Conservation (phyloP, 2,329 filamentous ascomycete genomes). For the Hypoxylon sp. region DNA sequence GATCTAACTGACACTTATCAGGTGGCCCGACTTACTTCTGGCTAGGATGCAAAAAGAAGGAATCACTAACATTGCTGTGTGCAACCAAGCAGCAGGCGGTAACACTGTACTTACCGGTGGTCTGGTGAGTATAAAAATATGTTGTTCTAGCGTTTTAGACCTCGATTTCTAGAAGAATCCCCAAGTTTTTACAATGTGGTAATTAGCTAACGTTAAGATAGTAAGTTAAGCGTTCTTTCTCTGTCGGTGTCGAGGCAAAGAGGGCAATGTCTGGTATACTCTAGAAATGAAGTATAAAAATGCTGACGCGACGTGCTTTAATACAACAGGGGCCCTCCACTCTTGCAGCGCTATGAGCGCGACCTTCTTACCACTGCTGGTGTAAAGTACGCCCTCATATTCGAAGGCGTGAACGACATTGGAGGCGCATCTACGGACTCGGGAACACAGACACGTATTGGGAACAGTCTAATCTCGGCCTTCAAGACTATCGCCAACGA, state of each 20-base stretch:
- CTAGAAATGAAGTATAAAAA: no score
- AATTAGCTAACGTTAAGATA: no score
- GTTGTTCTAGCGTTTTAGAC: no score
- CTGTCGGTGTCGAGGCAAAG: no score
- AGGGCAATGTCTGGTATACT: no score
- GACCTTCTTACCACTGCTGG: constrained; percentile 72
- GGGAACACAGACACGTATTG: constrained; percentile 64
- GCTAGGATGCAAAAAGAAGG: constrained; percentile 64
- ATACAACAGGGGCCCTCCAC: constrained; percentile 75
- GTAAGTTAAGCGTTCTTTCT: no score
- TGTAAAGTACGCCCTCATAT: constrained; percentile 74
- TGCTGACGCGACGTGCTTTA: no score
- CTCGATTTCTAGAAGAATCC: no score
- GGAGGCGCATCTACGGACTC: constrained; percentile 64
- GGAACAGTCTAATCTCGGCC: constrained; percentile 67
- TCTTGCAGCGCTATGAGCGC: constrained; percentile 72
- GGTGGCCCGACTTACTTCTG: constrained; percentile 72
- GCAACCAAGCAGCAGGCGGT: constrained; percentile 78
- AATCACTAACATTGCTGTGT: constrained; percentile 67
- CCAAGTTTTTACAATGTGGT: no score
- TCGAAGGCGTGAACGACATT: constrained; percentile 80
- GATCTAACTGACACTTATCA: constrained; percentile 42
- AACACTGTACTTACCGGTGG: constrained; percentile 75
- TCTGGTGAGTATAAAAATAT: no score
- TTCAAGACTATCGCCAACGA: constrained; percentile 71